Evolutionary conservation across 2,329 filamentous ascomycete species (phyloP).

Genomic region (Corynespora cassiicola): DNA sequence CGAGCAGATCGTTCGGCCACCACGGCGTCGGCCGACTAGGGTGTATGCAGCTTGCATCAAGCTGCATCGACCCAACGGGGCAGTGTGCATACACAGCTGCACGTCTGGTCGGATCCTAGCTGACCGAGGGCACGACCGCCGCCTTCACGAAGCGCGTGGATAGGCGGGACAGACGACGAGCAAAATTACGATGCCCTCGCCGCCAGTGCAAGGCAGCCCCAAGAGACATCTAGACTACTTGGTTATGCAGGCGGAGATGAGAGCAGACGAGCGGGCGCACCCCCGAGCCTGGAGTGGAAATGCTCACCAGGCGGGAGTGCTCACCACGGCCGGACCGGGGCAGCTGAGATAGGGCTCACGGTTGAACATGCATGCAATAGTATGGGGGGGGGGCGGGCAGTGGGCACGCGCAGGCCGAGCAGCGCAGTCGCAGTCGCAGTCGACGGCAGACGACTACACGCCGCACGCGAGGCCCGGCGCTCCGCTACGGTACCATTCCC

Average conservation of each 20-base stretch:
- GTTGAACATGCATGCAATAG: conserved; percentile 28
- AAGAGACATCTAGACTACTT: conserved; percentile 23
- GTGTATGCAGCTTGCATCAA: conserved; percentile 44
- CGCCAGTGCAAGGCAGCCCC: no score
- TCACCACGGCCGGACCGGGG: conserved; percentile 26
- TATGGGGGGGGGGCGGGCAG: conserved; percentile 23
- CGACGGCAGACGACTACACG: conserved; percentile 10
- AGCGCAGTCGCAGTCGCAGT: conserved; percentile 1
- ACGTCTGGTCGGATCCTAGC: conserved; percentile 45
- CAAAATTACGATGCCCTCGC: conserved; percentile 43
- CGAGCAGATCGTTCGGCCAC: no score
- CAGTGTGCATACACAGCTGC: conserved; percentile 42
- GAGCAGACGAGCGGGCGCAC: conserved; percentile 28
- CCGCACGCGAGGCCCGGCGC: conserved; percentile 20
- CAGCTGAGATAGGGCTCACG: conserved; percentile 39
- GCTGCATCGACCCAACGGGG: no score
- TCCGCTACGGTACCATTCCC: conserved; percentile 24
- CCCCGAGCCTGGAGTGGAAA: conserved; percentile 36
- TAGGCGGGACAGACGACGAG: conserved; percentile 31
- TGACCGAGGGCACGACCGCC: conserved; percentile 41
- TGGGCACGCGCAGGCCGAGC: conserved; percentile 10
- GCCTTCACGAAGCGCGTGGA: conserved; percentile 38
- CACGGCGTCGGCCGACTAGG: no score
- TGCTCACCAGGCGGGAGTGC: no score
- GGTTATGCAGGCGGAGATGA: conserved; percentile 45